These are phyloP conservation scores for Aspergillus sp. DNA, from an alignment of 2,329 filamentous ascomycete species.

Conservation along the genomic window DNA sequence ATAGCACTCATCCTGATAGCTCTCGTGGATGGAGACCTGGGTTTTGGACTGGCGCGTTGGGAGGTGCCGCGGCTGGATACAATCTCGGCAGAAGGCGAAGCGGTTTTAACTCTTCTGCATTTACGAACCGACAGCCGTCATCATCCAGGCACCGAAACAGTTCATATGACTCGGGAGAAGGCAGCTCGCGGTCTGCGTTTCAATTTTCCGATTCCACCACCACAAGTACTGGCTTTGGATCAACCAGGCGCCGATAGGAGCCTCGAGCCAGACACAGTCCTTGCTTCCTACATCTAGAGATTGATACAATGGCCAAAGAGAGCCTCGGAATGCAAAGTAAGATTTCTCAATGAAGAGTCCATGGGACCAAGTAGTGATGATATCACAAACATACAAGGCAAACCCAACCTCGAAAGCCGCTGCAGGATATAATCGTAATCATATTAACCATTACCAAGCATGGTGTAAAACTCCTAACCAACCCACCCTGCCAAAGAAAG, in stretches of 20 bases:
- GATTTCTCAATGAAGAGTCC: not conserved
- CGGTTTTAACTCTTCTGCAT: conserved; percentile 1
- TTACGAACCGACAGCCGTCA: conserved; percentile 14
- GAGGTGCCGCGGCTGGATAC: conserved; percentile 45
- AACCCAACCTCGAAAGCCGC: not conserved
- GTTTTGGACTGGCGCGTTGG: conserved; percentile 47
- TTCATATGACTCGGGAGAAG: conserved; percentile 31
- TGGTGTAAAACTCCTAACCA: not conserved
- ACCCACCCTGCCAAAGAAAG: not conserved
- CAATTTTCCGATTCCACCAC: conserved; percentile 30
- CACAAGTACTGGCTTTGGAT: conserved; percentile 47
- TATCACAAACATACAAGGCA: not conserved
- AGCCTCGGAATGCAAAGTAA: not conserved
- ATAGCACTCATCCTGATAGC: conserved; percentile 31
- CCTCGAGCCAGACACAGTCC: not conserved
- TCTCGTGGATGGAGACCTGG: conserved; percentile 44
- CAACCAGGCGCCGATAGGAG: conserved; percentile 40
- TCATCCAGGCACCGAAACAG: conserved; percentile 19
- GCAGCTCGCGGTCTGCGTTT: conserved; percentile 33
- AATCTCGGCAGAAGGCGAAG: conserved; percentile 34
- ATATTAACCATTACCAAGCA: conserved; percentile 1
- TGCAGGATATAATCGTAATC: not conserved
- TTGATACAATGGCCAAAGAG: not conserved
- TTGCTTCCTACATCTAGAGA: not conserved
- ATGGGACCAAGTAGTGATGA: not conserved